phyloP scores from a whole-genome alignment of 1,284 basidiomycete genomes.

The Boletus coffeatus region DNA sequence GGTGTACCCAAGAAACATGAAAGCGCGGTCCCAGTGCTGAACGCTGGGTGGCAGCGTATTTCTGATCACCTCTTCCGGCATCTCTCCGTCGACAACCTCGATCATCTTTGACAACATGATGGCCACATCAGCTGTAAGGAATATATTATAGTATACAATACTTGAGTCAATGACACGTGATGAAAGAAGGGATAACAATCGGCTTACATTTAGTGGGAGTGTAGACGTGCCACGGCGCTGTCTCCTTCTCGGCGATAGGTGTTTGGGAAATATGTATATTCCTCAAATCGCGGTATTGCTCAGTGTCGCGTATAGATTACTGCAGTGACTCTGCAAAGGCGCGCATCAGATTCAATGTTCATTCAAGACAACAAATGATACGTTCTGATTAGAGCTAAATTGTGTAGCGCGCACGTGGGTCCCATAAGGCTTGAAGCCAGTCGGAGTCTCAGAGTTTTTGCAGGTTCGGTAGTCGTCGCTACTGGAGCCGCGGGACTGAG shows the following conservation, averaged over 20 bases:
- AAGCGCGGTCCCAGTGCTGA: not conserved
- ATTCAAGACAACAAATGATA: not conserved
- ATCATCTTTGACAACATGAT: slow-evolving; percentile 23
- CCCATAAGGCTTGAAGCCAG: slow-evolving; percentile 21
- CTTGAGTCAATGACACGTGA: not conserved
- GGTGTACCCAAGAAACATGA: not conserved
- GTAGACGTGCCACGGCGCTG: slow-evolving; percentile 11
- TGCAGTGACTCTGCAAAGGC: slow-evolving; percentile 13
- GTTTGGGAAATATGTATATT: slow-evolving; percentile 10
- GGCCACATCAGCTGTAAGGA: slow-evolving; percentile 16
- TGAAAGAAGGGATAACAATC: not conserved
- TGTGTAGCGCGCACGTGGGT: slow-evolving; percentile 19
- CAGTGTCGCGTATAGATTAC: not conserved
- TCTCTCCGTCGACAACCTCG: slow-evolving; percentile 17
- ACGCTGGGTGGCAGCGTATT: not conserved
- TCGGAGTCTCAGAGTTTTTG: not conserved
- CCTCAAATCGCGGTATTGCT: slow-evolving; percentile 17
- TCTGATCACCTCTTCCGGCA: slow-evolving; percentile 9
- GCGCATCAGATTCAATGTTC: slow-evolving; percentile 3
- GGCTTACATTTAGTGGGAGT: slow-evolving; percentile 19
- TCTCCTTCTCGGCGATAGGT: slow-evolving; percentile 16
- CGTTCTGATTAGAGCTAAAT: slow-evolving; percentile 12
- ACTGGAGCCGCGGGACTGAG: not conserved
- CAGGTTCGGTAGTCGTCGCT: not conserved
- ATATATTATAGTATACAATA: not conserved